Evolutionary conservation across 805 yeast species (phyloP).

Genomic region (Sungouiella thailandica): DNA sequence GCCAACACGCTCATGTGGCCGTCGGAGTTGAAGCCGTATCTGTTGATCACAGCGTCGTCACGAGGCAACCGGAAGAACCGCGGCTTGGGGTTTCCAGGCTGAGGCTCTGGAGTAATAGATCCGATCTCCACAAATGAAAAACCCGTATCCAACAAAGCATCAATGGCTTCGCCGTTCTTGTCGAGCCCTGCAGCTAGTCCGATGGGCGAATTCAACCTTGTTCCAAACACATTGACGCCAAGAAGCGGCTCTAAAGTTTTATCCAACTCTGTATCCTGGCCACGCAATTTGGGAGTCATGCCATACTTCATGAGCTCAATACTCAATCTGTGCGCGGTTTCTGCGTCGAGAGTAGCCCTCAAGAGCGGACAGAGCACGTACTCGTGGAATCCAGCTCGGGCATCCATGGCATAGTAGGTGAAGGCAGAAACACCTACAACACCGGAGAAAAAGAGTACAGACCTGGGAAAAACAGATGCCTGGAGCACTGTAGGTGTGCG

Average conservation of each 20-base stretch:
- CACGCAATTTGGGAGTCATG: conserved; percentile 54
- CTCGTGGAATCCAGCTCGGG: conserved; percentile 80
- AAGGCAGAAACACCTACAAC: conserved; percentile 26
- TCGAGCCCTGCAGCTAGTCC: conserved; percentile 97
- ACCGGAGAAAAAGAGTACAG: conserved; percentile 13
- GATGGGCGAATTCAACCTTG: conserved; percentile 66
- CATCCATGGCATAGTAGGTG: conserved; percentile 60
- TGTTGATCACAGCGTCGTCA: conserved; percentile 88
- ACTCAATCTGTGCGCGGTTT: conserved; percentile 76
- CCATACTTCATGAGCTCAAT: conserved; percentile 66
- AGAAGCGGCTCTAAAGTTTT: conserved; percentile 35
- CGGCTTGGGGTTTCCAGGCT: conserved; percentile 93
- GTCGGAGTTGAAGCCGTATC: conserved; percentile 91
- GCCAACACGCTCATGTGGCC: conserved; percentile 77
- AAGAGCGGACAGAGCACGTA: conserved; percentile 74
- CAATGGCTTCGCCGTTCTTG: conserved; percentile 89
- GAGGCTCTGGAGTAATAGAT: conserved; percentile 87
- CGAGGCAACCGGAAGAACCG: conserved; percentile 80
- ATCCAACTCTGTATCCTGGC: conserved; percentile 43
- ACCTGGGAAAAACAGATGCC: conserved; percentile 14
- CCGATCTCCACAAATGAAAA: conserved; percentile 92
- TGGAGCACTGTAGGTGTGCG: conserved; percentile 5
- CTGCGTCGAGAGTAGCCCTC: conserved; percentile 72
- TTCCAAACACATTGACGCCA: conserved; percentile 61
- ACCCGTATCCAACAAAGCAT: conserved; percentile 70